Conservation (phyloP, 495 filamentous ascomycete species). For the Penicillium longicatenatum region DNA sequence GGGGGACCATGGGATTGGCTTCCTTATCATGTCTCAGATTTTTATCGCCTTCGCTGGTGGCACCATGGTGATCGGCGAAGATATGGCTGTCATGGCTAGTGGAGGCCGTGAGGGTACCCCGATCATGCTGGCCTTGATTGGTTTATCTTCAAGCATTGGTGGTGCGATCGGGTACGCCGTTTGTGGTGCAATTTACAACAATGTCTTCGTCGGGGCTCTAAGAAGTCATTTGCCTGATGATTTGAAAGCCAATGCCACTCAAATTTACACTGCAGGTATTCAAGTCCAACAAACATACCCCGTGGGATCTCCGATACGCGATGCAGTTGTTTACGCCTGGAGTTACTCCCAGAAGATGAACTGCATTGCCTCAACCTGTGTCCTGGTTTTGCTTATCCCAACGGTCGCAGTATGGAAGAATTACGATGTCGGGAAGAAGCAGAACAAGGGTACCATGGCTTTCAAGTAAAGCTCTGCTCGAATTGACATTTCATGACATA, state of each 20-base stretch:
- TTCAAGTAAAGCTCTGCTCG: slow-evolving; percentile 11
- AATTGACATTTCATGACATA: neutral
- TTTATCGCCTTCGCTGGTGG: slow-evolving; percentile 74
- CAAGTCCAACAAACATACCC: slow-evolving; percentile 54
- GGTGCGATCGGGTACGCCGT: slow-evolving; percentile 69
- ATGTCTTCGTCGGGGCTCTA: slow-evolving; percentile 60
- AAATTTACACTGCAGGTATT: slow-evolving; percentile 49
- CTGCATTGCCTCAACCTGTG: slow-evolving; percentile 54
- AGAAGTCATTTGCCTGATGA: slow-evolving; percentile 37
- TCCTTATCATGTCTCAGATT: slow-evolving; percentile 77
- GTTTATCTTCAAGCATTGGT: slow-evolving; percentile 67
- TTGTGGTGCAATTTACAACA: slow-evolving; percentile 69
- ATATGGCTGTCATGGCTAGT: slow-evolving; percentile 76
- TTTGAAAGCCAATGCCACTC: slow-evolving; percentile 49
- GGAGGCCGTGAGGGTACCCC: slow-evolving; percentile 64
- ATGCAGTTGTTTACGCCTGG: slow-evolving; percentile 62
- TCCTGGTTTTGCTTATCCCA: slow-evolving; percentile 42
- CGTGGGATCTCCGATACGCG: slow-evolving; percentile 51
- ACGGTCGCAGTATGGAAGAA: slow-evolving; percentile 47
- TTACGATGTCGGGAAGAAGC: slow-evolving; percentile 46
- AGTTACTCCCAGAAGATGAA: slow-evolving; percentile 56
- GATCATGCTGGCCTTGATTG: slow-evolving; percentile 67
- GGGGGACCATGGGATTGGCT: slow-evolving; percentile 58
- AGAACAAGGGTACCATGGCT: slow-evolving; percentile 48
- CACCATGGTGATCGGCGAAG: slow-evolving; percentile 64